Percentiles rank a stretch among this genome's conserved stretches.
Evolutionary conservation across 257 asterid genomes (phyloP).

Genomic region (Solanum etuberosum): DNA sequence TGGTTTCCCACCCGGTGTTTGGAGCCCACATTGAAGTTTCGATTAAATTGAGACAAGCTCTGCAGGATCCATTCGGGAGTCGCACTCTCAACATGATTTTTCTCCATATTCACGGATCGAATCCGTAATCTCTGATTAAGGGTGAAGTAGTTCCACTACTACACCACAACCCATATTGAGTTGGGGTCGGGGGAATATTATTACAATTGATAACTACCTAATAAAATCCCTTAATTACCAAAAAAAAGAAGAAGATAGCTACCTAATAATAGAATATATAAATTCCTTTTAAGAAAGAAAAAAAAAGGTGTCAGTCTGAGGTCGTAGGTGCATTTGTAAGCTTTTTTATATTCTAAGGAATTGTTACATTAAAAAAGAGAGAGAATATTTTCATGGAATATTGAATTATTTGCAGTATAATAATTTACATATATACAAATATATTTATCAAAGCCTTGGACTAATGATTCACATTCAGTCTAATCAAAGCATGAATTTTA

Average conservation of each 20-base stretch:
- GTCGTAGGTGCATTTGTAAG: neutral
- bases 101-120: no score
- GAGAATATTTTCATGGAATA: neutral
- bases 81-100: no score
- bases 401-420: neutral
- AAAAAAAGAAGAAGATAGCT: neutral
- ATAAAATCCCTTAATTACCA: neutral
- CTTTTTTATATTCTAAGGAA: neutral
- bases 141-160: no score
- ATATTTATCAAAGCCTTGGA: neutral
- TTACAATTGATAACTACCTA: neutral
- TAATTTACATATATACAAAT: neutral
- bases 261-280: neutral
- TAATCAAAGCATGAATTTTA: neutral
- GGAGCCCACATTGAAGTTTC: no score
- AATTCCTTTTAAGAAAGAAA: neutral
- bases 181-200: neutral
- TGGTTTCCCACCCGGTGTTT: no score
- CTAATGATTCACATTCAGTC: neutral
- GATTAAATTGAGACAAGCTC: no score
- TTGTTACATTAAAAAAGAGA: neutral
- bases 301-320: neutral
- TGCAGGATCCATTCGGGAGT: no score
- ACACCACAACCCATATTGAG: no score
- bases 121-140: no score